Evolutionary conservation across 2,329 filamentous ascomycete genomes (phyloP).

Genomic region (Pseudopyricularia cyperi): DNA sequence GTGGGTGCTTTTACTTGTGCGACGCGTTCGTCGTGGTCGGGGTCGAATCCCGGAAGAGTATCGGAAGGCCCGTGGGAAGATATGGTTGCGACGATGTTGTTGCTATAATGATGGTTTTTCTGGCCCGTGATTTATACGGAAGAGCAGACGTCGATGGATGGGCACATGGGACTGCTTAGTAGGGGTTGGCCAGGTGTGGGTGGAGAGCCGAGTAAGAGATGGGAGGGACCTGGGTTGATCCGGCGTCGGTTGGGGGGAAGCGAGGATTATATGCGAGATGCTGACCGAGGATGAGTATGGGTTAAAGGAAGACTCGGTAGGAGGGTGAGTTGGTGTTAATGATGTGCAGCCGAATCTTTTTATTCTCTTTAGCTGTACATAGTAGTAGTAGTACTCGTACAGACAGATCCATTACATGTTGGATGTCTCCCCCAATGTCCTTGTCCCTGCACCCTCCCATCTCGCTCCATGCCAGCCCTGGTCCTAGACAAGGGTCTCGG

Average conservation of each 20-base stretch:
- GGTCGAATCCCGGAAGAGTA: background rate
- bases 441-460: background rate
- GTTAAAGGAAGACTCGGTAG: background rate
- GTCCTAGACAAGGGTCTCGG: background rate
- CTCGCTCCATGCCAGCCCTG: too few species aligned
- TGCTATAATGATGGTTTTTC: background rate
- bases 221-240: background rate
- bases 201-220: background rate
- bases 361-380: too few species aligned
- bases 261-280: background rate
- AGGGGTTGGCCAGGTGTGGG: background rate
- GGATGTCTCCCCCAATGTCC: too few species aligned
- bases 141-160: conserved; percentile 16
- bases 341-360: too few species aligned
- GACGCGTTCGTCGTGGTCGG: background rate
- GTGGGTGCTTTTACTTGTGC: background rate
- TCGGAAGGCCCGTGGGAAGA: background rate
- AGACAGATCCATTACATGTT: too few species aligned
- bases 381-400: too few species aligned
- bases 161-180: conserved; percentile 4
- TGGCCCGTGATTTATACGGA: conserved; percentile 7
- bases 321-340: too few species aligned
- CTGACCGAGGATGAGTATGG: background rate
- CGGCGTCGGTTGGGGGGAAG: background rate
- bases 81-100: background rate